Conservation (phyloP, 73 alveolate genomes). For the Breviolum minutum region DNA sequence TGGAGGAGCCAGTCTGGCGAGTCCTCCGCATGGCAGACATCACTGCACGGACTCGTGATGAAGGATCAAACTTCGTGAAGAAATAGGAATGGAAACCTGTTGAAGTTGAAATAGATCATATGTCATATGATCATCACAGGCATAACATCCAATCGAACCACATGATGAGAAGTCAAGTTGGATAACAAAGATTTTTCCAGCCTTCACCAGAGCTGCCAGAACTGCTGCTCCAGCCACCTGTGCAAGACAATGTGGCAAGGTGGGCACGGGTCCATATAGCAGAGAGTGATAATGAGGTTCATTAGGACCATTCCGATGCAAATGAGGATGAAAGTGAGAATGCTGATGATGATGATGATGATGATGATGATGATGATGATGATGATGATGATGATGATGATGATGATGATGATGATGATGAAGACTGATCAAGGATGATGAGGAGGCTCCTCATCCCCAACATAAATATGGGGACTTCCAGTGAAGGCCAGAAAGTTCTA, state of each 20-base stretch:
- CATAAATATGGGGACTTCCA: neutral
- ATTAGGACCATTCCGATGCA: neutral
- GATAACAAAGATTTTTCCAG: neutral
- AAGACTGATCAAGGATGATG: too few species aligned
- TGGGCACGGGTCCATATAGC: too few species aligned
- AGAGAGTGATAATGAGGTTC: neutral
- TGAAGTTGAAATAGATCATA: too few species aligned
- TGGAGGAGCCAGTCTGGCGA: slow-evolving; percentile 46
- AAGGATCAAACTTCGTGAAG: too few species aligned
- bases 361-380: too few species aligned
- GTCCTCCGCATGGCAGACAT: slow-evolving; percentile 1
- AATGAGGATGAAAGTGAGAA: too few species aligned
- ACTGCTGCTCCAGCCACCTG: slow-evolving; percentile 16
- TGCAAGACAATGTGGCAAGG: neutral
- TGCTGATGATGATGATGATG: too few species aligned
- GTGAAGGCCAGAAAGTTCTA: neutral
- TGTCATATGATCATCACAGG: too few species aligned
- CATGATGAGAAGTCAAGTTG: neutral
- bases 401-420: too few species aligned
- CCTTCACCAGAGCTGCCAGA: slow-evolving; percentile 38
- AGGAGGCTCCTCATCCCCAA: neutral
- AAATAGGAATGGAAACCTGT: too few species aligned
- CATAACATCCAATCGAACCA: neutral
- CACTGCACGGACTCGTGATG: too few species aligned
- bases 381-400: too few species aligned